Evolutionary conservation across 1,139 yeast species (phyloP).

Genomic region (Torulaspora globosa): DNA sequence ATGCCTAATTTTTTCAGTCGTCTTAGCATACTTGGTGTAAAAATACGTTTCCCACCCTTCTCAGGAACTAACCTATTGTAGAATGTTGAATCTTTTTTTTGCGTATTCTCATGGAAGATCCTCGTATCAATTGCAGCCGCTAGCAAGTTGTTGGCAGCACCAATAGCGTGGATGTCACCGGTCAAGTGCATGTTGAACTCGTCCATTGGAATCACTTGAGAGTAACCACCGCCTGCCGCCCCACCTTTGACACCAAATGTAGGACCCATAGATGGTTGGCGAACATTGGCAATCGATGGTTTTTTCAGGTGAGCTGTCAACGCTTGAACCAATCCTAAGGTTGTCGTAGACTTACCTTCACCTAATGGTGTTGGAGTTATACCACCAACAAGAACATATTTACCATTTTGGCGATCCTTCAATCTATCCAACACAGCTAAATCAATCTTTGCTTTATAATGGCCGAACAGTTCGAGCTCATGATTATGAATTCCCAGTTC

Average conservation of each 20-base stretch:
- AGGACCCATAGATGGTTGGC: conserved; percentile 88
- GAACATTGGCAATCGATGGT: conserved; percentile 71
- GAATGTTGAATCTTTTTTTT: conserved; percentile 59
- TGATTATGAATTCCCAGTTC: conserved; percentile 59
- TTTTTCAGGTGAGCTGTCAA: conserved; percentile 67
- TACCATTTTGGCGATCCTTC: conserved; percentile 57
- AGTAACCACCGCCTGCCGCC: conserved; percentile 85
- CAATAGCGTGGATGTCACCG: conserved; percentile 80
- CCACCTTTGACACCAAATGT: conserved; percentile 87
- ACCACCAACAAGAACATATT: conserved; percentile 72
- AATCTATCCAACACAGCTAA: conserved; percentile 57
- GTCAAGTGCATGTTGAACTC: conserved; percentile 82
- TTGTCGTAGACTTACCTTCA: conserved; percentile 78
- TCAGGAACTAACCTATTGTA: conserved; percentile 68
- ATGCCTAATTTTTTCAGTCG: conserved; percentile 64
- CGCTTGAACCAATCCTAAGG: conserved; percentile 76
- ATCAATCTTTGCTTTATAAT: conserved; percentile 69
- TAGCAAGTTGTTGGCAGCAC: conserved; percentile 71
- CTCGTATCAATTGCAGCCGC: conserved; percentile 85
- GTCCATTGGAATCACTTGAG: conserved; percentile 86
- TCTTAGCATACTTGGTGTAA: conserved; percentile 63
- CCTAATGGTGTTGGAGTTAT: conserved; percentile 81
- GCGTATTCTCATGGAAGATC: conserved; percentile 74
- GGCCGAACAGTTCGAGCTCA: conserved; percentile 71
- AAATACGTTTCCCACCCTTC: conserved; percentile 59